Evolutionary conservation across 1,284 basidiomycete genomes (phyloP).

Genomic region (Irpex lacteus): DNA sequence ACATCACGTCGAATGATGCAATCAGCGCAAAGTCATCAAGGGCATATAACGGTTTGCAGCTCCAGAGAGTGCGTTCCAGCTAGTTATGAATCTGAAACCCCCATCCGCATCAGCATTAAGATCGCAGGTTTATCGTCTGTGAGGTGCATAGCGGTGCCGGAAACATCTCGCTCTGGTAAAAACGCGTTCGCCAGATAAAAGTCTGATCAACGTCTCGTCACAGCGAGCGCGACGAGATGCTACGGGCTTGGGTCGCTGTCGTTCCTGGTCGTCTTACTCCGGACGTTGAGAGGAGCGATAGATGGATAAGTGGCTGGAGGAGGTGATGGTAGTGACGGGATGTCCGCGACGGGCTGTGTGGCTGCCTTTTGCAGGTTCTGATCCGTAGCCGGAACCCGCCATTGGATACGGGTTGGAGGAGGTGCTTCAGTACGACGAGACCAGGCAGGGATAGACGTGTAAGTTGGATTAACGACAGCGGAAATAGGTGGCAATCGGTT

Average conservation of each 20-base stretch:
- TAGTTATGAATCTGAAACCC: neutral
- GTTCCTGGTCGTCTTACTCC: neutral
- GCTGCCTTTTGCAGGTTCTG: neutral
- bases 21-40: neutral
- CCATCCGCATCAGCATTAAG: neutral
- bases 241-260: neutral
- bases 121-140: neutral
- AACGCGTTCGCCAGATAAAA: neutral
- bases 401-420: neutral
- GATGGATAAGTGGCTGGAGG: neutral
- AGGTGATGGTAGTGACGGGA: neutral
- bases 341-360: neutral
- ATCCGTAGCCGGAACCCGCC: neutral
- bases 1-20: neutral
- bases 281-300: slow-evolving; percentile 2
- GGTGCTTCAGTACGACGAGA: neutral
- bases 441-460: neutral
- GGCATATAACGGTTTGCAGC: neutral
- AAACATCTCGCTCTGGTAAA: neutral
- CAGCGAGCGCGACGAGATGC: slow-evolving; percentile 1
- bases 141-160: neutral
- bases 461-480: neutral
- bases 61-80: neutral
- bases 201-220: neutral
- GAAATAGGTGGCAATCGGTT: neutral